Conservation (phyloP, 768 basidiomycete genomes). For the Trametes sanguinea region DNA sequence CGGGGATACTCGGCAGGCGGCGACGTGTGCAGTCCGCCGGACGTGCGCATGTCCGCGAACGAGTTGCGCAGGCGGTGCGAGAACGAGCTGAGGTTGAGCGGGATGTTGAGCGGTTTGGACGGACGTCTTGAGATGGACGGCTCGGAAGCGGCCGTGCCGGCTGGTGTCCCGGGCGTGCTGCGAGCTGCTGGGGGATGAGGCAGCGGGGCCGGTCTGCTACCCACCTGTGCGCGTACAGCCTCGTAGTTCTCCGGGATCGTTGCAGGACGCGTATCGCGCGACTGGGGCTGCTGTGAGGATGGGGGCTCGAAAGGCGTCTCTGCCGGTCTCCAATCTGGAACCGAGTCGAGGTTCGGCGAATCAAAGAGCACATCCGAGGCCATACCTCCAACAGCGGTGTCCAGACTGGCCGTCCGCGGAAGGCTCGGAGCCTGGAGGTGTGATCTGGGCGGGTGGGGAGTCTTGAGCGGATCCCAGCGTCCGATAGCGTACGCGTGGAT, state of each 20-base stretch:
- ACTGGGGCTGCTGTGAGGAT: neutral
- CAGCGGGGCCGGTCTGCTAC: neutral
- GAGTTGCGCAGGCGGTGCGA: slow-evolving; percentile 49
- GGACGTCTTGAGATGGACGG: neutral
- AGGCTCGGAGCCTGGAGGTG: slow-evolving; percentile 31
- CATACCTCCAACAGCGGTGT: slow-evolving; percentile 7
- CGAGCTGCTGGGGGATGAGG: neutral
- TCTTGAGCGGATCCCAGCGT: slow-evolving; percentile 77
- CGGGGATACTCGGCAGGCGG: slow-evolving; percentile 1
- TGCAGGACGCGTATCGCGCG: neutral
- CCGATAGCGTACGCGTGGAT: slow-evolving; percentile 75
- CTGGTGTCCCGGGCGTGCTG: neutral
- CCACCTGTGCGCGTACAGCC: neutral
- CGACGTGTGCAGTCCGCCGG: slow-evolving; percentile 27
- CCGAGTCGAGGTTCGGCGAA: slow-evolving; percentile 12
- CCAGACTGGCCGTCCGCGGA: slow-evolving; percentile 4
- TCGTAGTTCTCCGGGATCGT: neutral
- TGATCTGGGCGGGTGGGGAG: slow-evolving; percentile 58
- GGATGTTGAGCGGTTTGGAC: slow-evolving; percentile 16
- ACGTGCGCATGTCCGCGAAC: slow-evolving; percentile 45
- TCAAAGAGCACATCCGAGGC: slow-evolving; percentile 9
- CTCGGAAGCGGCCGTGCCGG: neutral
- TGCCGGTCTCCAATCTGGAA: slow-evolving; percentile 17
- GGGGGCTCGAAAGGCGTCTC: slow-evolving; percentile 16
- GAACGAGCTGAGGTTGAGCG: slow-evolving; percentile 26